Conservation (phyloP, 148 eudicot genomes). For the Polygonum aviculare region DNA sequence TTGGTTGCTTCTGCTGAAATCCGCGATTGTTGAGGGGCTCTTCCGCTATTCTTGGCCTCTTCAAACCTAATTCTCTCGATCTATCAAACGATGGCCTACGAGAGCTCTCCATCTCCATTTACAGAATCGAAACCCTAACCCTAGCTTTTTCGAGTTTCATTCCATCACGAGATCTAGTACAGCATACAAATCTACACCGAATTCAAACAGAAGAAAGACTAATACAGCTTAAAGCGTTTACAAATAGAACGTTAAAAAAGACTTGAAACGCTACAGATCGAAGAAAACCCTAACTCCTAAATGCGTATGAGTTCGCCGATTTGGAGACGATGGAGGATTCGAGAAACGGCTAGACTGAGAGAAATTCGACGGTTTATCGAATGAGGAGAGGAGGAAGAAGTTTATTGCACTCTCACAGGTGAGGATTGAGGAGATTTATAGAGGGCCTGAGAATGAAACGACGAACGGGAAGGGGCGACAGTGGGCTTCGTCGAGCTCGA, state of each 20-base stretch:
- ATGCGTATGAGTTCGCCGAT: not conserved
- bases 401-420: constrained; percentile 1
- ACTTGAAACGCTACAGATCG: not conserved
- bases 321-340: not conserved
- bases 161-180: constrained; percentile 13
- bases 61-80: constrained; percentile 52
- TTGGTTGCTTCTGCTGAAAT: constrained; percentile 16
- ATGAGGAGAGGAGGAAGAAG: not conserved
- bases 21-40: constrained; percentile 30
- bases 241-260: not conserved
- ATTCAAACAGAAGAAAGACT: not conserved
- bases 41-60: constrained; percentile 53
- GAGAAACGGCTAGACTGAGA: not conserved
- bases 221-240: not conserved
- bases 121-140: constrained; percentile 32
- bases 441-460: not conserved
- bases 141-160: constrained; percentile 11
- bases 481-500: constrained; percentile 9
- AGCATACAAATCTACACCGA: not conserved
- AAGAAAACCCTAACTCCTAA: constrained; percentile 12
- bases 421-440: constrained; percentile 1
- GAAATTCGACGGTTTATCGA: not conserved
- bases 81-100: constrained; percentile 57
- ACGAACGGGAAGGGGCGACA: not conserved
- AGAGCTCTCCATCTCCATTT: constrained; percentile 69